phyloP scores from a whole-genome alignment of 2,329 filamentous ascomycete genomes.

The Geosmithia morbida region DNA sequence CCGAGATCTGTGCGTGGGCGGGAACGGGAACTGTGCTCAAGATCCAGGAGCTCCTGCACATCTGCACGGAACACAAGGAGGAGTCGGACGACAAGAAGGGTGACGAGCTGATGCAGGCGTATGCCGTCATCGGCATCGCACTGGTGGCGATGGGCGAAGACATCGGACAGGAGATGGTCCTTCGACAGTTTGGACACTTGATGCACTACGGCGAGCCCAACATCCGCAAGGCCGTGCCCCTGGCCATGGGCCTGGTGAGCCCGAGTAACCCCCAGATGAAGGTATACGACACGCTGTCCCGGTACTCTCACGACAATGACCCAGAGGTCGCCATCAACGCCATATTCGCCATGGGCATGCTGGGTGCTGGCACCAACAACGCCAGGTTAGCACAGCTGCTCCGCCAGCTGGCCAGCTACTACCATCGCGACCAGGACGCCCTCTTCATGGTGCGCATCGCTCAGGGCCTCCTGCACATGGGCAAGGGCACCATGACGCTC shows the following conservation, averaged over 20 bases:
- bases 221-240: conserved; percentile 86
- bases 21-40: conserved; percentile 95
- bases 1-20: conserved; percentile 95
- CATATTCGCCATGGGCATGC: conserved; percentile 97
- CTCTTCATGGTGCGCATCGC: conserved; percentile 99
- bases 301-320: conserved; percentile 98
- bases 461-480: conserved; percentile 95
- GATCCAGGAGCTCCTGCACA: conserved; percentile 90
- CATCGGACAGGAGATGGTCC: conserved; percentile 95
- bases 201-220: conserved; percentile 99
- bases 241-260: conserved; percentile 93
- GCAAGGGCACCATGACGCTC: conserved; percentile 90
- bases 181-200: conserved; percentile 91
- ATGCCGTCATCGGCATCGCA: conserved; percentile 87
- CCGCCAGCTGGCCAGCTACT: conserved; percentile 91
- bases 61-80: conserved; percentile 95
- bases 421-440: conserved; percentile 89
- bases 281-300: conserved; percentile 93
- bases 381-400: conserved; percentile 89
- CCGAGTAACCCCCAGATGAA: conserved; percentile 99
- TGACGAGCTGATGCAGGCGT: conserved; percentile 88
- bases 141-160: conserved; percentile 97
- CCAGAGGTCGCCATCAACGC: conserved; percentile 96
- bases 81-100: conserved; percentile 90
- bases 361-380: conserved; percentile 96